Base-by-base conservation (phyloP, 768 basidiomycete species). In the Cystobasidium ongulense region DNA sequence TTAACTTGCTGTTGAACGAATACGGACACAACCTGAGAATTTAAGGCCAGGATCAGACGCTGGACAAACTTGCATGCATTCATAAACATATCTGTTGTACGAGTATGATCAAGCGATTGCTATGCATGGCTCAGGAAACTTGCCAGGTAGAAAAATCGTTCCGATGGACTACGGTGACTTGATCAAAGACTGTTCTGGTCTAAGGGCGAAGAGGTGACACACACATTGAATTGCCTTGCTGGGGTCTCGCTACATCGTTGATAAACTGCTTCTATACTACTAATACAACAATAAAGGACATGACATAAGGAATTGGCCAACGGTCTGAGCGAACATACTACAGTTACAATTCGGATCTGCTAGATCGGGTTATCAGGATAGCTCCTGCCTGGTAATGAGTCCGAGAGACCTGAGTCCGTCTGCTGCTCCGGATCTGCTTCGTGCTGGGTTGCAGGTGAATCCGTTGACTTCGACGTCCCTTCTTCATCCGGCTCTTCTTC, bases 401-500 rank as follows among this genome's bases (percentile, higher is more conserved):
- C 13, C 5, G 33, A 35, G 33, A 27, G 8, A 13, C 57, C 11
- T 15, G 57, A 17, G 23, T 21, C 57, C 23, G 57, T 27, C 15
- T 59, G 57, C 57, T 35, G 57, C 57, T 59, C 29, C 11, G 57
- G 2, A 23, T 15, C 5, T 4, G 57, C 15, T 29, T 27, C 29
- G 11, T 59, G 33, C 11, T 17, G 2, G 3, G 21, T 15, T 4
- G 29, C 11, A 10, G 57, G 8, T 29, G 57, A 59, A 5, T 27
- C 29, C 25, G 33, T 13, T 23, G 57, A 35, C 23, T 10, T 27
- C 4, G 57, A 29, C 29, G 57, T 27, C 8, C 5, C 17, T 10
- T 59, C 29, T 13, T 17, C 29, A 7, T 59, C 57, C 15, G 57
- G 57, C 17, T 71, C 68, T 29, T 71, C 81, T 31, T 80, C 80